Evolutionary conservation across 768 basidiomycete species (phyloP), one percentile per base, ranked within the genome.

Genomic region (Naganishia randhawae): DNA sequence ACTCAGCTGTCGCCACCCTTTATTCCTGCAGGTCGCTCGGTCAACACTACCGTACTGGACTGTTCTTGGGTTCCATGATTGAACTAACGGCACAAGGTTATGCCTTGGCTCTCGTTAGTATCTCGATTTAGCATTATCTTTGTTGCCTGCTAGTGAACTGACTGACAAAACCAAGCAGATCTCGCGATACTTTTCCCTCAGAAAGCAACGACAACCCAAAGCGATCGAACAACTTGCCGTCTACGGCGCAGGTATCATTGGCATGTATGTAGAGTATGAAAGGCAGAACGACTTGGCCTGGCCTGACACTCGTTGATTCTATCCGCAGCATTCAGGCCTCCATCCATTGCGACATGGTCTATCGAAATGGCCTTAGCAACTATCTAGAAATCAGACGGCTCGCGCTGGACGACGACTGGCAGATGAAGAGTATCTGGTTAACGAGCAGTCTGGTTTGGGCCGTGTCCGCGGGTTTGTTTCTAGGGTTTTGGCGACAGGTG

Each of bases 351-450:
- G 25, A 61, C 37, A 41, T 29, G 37, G 32, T 61, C 22, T 61
- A 27, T 22, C 57, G 27, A n/a, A 61, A 61, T 14, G 57, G 57
- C 9, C 19, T 61, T 14, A 29, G 17, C 19, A 61, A 42, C 57
- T 61, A 61, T 14, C 39, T 61, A 13, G 37, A 61, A 41, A 39
- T 61, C 22, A 42, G 22, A 25, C 57, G 35, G 6, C 33, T 61
- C 13, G 57, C 22, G 13, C 32, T 61, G 14, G 57, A 61, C 22
- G 37, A 61, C 41, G 57, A 61, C 16, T 61, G 57, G 57, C 57
- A 61, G 37, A 61, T 61, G 37, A 41, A 39, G 57, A 61, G 57
- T 29, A 61, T 61, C 37, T 61, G 57, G 57, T 25, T 39, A 9
- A 27, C 39, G 8, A 41, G 37, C 39, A 41, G 37, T 61, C n/a